These are phyloP conservation scores for Penicillium canariense DNA, from an alignment of 495 filamentous ascomycete species.

Conservation along the genomic window DNA sequence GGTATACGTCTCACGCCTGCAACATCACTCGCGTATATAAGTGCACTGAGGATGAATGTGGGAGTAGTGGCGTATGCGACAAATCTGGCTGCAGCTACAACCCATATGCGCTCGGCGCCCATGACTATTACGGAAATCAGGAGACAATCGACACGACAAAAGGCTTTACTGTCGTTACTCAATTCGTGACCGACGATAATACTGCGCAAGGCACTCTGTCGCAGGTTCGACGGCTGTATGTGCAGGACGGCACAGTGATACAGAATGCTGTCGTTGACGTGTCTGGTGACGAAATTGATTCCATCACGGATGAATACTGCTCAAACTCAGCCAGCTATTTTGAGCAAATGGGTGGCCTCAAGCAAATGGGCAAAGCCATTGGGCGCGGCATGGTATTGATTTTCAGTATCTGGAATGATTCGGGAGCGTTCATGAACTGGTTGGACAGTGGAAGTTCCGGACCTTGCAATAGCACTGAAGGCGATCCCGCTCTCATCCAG, in stretches of 20 bases:
- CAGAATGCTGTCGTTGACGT: conserved; percentile 25
- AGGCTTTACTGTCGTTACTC: conserved; percentile 65
- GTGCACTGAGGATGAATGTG: conserved; percentile 50
- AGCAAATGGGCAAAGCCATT: conserved; percentile 37
- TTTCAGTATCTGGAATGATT: conserved; percentile 63
- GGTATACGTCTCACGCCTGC: conserved; percentile 59
- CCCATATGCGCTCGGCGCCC: conserved; percentile 55
- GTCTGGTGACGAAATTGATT: conserved; percentile 15
- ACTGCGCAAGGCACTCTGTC: conserved; percentile 44
- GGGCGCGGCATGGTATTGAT: conserved; percentile 63
- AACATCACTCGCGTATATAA: conserved; percentile 38
- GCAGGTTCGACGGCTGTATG: conserved; percentile 60
- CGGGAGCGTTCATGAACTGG: conserved; percentile 60
- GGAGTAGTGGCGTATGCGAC: conserved; percentile 57
- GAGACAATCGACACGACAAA: conserved; percentile 56
- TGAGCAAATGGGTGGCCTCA: conserved; percentile 25
- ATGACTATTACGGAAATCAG: conserved; percentile 53
- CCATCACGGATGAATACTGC: conserved; percentile 30
- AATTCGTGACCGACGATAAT: conserved; percentile 56
- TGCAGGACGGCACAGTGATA: conserved; percentile 59
- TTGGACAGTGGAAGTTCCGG: conserved; percentile 55
- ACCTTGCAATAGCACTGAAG: conserved; percentile 53
- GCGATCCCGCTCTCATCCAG: conserved; percentile 30
- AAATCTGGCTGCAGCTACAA: conserved; percentile 65
- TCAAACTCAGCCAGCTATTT: conserved; percentile 14